These are phyloP conservation scores for Blastomyces percursus DNA, from an alignment of 2,329 filamentous ascomycete genomes.

Conservation along the genomic window DNA sequence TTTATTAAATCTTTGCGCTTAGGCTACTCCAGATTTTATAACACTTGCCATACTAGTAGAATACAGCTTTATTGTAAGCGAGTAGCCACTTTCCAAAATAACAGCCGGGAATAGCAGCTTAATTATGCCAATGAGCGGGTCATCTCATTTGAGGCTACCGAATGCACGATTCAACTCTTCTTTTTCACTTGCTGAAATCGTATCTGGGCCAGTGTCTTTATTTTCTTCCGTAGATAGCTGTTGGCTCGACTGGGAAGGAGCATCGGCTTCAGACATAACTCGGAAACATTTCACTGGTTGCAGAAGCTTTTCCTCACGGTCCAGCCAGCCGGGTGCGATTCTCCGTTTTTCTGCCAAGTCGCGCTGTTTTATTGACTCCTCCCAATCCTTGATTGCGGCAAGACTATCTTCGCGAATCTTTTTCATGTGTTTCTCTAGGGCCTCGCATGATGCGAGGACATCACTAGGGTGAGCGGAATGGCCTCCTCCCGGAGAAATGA, in stretches of 20 bases:
- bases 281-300: constrained; percentile 35
- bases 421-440: constrained; percentile 63
- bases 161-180: constrained; percentile 46
- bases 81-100: not conserved
- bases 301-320: constrained; percentile 49
- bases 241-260: constrained; percentile 30
- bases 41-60: not conserved
- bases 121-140: constrained; percentile 9
- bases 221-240: constrained; percentile 23
- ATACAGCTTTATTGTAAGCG: not conserved
- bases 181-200: constrained; percentile 37
- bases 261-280: constrained; percentile 12
- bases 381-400: constrained; percentile 56
- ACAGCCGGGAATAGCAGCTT: not conserved
- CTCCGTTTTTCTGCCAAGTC: constrained; percentile 54
- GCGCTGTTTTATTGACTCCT: constrained; percentile 49
- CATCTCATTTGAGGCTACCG: constrained; percentile 39
- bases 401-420: constrained; percentile 59
- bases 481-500: constrained; percentile 64
- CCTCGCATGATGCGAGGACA: constrained; percentile 70
- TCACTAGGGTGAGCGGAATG: constrained; percentile 78
- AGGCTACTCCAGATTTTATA: not conserved
- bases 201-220: constrained; percentile 26
- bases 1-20: not conserved
- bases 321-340: constrained; percentile 54